Evolutionary conservation across 2,329 filamentous ascomycete genomes (phyloP).

Genomic region (Trichophyton benhamiae): DNA sequence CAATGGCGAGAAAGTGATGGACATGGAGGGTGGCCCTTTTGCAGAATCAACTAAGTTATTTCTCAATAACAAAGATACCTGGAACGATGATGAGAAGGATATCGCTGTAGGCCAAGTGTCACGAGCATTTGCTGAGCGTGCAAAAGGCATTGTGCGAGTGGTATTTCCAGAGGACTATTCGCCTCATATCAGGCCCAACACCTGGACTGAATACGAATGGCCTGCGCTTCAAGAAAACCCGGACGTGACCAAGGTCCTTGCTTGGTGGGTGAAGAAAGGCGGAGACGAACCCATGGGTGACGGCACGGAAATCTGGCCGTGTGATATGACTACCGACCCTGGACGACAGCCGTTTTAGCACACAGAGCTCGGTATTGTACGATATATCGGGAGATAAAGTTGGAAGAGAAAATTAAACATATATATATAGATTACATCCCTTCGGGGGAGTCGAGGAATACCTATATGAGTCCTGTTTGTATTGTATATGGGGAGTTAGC

Average conservation of each 20-base stretch:
- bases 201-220: background rate
- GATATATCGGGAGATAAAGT: background rate
- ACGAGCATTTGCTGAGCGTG: background rate
- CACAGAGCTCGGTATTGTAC: background rate
- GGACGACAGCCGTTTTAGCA: background rate
- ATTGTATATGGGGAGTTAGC: background rate
- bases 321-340: background rate
- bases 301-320: background rate
- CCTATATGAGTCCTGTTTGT: background rate
- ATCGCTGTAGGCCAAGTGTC: background rate
- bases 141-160: background rate
- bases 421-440: background rate
- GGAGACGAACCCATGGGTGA: background rate
- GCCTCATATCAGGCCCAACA: background rate
- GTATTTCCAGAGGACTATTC: background rate
- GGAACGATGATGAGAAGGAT: background rate
- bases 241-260: background rate
- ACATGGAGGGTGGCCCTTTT: background rate
- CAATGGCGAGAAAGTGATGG: background rate
- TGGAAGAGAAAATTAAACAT: background rate
- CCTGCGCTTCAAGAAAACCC: background rate
- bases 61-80: background rate
- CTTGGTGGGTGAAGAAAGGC: background rate
- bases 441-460: background rate
- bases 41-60: background rate